Evolutionary conservation across 2,329 filamentous ascomycete genomes (phyloP).

Genomic region (Thermomyces lanuginosus): DNA sequence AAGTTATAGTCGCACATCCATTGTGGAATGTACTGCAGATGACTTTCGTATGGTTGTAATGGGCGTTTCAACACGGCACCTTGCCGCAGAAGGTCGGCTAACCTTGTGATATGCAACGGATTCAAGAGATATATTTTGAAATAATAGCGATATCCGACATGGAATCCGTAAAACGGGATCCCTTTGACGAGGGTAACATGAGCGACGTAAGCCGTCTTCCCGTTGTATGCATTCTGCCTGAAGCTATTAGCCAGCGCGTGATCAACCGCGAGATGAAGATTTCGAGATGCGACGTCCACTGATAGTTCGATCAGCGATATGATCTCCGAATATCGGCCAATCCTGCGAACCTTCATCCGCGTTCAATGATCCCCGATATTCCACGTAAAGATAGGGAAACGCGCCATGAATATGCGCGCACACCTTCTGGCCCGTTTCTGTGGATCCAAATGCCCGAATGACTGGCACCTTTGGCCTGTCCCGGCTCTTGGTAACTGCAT

Average conservation of each 20-base stretch:
- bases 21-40: constrained; percentile 79
- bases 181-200: constrained; percentile 87
- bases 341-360: constrained; percentile 43
- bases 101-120: constrained; percentile 67
- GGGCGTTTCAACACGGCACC: constrained; percentile 69
- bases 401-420: constrained; percentile 92
- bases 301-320: constrained; percentile 9
- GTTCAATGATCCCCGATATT: constrained; percentile 56
- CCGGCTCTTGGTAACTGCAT: constrained; percentile 41
- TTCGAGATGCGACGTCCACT: constrained; percentile 63
- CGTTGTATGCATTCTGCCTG: constrained; percentile 54
- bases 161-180: constrained; percentile 86
- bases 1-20: constrained; percentile 99
- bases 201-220: constrained; percentile 60
- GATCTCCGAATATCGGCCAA: background rate
- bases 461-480: constrained; percentile 64
- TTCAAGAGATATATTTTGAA: constrained; percentile 93
- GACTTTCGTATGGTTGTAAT: constrained; percentile 87
- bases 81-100: constrained; percentile 74
- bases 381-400: constrained; percentile 87
- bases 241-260: constrained; percentile 78
- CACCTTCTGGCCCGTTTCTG: constrained; percentile 87
- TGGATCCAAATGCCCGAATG: constrained; percentile 79
- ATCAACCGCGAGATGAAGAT: constrained; percentile 73
- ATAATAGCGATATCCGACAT: constrained; percentile 80